Conservation (phyloP, 2,329 filamentous ascomycete genomes). For the Phymatotrichopsis omnivora region DNA sequence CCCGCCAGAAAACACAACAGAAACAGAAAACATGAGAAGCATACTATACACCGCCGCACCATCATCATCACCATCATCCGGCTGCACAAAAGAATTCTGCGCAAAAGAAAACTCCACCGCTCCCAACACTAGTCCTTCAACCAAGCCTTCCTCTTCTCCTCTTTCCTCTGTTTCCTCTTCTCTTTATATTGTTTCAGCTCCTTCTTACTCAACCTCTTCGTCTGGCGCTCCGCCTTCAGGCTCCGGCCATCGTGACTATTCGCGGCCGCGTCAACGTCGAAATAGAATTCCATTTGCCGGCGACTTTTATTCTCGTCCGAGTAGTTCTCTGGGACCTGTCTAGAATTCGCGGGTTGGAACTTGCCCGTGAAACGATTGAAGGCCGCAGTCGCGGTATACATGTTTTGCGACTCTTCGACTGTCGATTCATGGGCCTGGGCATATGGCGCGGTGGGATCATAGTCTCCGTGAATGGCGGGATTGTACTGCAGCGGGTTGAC, state of each 20-base stretch:
- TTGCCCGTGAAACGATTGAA: constrained; percentile 88
- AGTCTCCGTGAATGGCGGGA: constrained; percentile 89
- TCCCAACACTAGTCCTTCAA: constrained; percentile 71
- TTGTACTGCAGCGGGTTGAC: constrained; percentile 52
- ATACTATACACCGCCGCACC: no score
- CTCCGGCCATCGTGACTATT: constrained; percentile 85
- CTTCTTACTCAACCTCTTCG: constrained; percentile 71
- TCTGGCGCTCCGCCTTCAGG: constrained; percentile 78
- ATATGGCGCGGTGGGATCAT: constrained; percentile 93
- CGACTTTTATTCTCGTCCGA: constrained; percentile 78
- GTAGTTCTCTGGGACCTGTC: constrained; percentile 62
- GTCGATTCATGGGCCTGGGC: constrained; percentile 45
- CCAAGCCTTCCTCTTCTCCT: constrained; percentile 90
- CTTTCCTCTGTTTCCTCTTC: constrained; percentile 78
- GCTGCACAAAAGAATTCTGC: background rate
- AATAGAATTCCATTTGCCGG: constrained; percentile 87
- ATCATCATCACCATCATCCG: background rate
- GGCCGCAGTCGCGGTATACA: constrained; percentile 58
- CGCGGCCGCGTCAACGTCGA: constrained; percentile 88
- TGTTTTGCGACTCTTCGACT: constrained; percentile 29
- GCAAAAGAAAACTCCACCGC: no score
- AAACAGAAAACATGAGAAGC: no score
- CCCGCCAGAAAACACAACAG: no score
- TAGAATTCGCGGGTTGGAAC: constrained; percentile 53
- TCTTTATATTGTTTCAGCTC: constrained; percentile 88